Conservation (phyloP, 352 stramenopile species). For the Pythium utonaiense region DNA sequence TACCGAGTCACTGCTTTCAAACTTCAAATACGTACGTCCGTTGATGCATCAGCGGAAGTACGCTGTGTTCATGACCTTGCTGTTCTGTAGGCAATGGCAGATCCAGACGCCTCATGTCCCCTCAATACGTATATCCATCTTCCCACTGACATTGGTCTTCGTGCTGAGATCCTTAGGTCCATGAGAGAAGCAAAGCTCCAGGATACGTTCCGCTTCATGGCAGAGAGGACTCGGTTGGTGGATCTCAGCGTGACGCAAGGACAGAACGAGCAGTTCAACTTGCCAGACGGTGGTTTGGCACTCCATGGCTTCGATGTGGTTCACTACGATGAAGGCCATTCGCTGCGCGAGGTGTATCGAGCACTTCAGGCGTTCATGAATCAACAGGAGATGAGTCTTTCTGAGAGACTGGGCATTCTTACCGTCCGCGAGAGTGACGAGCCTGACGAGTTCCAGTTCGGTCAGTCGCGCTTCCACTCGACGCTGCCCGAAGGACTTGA, state of each 20-base stretch:
- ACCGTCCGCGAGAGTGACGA: conserved; percentile 13
- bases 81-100: neutral
- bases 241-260: neutral
- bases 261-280: neutral
- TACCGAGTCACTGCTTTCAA: neutral
- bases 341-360: conserved; percentile 1
- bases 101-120: neutral
- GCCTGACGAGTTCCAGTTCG: neutral
- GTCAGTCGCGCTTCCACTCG: neutral
- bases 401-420: conserved; percentile 3
- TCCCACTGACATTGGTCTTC: neutral
- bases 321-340: neutral
- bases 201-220: neutral
- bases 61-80: neutral
- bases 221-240: neutral
- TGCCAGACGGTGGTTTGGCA: neutral
- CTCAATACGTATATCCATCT: conserved; percentile 6
- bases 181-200: neutral
- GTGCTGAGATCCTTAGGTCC: neutral
- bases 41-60: too few species aligned
- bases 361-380: conserved; percentile 1
- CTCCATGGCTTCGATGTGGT: conserved; percentile 1
- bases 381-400: conserved; percentile 8
- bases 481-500: neutral
- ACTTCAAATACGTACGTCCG: neutral